These are phyloP conservation scores for Sphagnum magellanicum DNA, from an alignment of 228 moss, liverwort and hornwort genomes.

Conservation along the genomic window DNA sequence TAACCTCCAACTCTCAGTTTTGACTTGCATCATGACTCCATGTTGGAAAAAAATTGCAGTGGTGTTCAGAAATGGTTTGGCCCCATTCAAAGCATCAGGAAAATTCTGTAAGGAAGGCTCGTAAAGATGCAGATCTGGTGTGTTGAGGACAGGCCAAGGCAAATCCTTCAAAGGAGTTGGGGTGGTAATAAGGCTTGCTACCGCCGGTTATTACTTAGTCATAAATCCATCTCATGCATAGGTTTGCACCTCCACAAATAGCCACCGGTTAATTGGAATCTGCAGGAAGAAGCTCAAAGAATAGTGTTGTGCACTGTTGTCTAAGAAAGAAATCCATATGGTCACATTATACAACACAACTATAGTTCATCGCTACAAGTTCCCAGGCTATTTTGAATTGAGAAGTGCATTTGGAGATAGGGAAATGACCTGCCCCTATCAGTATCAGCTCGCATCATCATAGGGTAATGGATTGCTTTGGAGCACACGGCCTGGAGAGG, in stretches of 20 bases:
- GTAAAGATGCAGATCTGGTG: conserved; percentile 65
- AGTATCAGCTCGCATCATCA: conserved; percentile 37
- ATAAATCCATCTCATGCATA: conserved; percentile 71
- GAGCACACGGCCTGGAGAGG: conserved; percentile 36
- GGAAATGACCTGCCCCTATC: conserved; percentile 18
- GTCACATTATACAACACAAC: too few species aligned
- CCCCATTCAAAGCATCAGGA: too few species aligned
- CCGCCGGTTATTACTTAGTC: conserved; percentile 60
- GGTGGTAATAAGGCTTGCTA: conserved; percentile 75
- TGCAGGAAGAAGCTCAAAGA: conserved; percentile 8
- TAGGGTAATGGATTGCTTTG: conserved; percentile 31
- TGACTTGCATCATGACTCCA: too few species aligned
- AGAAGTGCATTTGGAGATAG: too few species aligned
- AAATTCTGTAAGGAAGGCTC: conserved; percentile 11
- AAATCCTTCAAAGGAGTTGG: conserved; percentile 64
- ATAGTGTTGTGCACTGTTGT: neutral
- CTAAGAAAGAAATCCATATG: too few species aligned
- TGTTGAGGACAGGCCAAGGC: conserved; percentile 59
- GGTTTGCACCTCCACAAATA: conserved; percentile 75
- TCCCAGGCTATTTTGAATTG: too few species aligned
- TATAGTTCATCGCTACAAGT: too few species aligned
- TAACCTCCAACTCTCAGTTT: too few species aligned
- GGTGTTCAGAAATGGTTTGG: too few species aligned
- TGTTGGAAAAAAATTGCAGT: too few species aligned
- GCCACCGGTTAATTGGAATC: conserved; percentile 88